Evolutionary conservation across 1,284 basidiomycete species (phyloP), one percentile per base, ranked within the genome.

Genomic region (Moesziomyces sp.): DNA sequence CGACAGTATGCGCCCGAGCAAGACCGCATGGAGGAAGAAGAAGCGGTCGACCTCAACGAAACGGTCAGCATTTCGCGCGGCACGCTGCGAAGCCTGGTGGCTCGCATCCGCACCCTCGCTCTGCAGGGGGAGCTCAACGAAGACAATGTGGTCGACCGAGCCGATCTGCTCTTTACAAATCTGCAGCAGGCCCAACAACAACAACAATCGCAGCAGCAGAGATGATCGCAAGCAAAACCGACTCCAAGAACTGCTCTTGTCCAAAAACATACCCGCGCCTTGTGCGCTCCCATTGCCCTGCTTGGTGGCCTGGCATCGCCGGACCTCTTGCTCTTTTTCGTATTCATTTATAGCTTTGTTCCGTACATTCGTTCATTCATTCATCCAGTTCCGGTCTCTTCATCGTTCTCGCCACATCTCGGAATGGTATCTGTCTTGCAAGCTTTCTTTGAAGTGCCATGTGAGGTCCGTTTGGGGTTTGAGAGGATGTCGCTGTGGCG

Each of bases 91-190:
- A 62, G 71, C 10, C 71, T 83, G 18, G 73, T 81, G n/a, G 65
- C 58, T 5, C 73, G 77, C 42, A 65, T 81, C 18, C 52, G 72
- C 30, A 47, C 57, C 34, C 54, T 76, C 44, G 67, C 77, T 7
- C 47, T 79, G 48, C 66, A 76, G 49, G 69, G 74, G 35, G 77
- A 79, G 58, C 58, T 81, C 35, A 79, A 71, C 34, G 77, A 78
- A 47, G 70, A 67, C n/a, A 81, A 79, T 30, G 71, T 77, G 26
- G 57, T 74, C 6, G 68, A 75, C 55, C 60, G 70, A 23, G 77
- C 77, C n/a, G 76, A 81, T 54, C 56, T 68, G 51, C 61, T 74
- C 18, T 74, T 74, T 47, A 38, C 42, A 38, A 74, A 74, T 38
- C 55, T 74, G 23, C 66, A 65, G 19, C 70, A 73, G 43, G 57